Percentiles rank a stretch among this genome's conserved stretches.
Evolutionary conservation across 225 moss, liverwort and hornwort species (phyloP).

Genomic region (Pseudisothecium myosuroides): DNA sequence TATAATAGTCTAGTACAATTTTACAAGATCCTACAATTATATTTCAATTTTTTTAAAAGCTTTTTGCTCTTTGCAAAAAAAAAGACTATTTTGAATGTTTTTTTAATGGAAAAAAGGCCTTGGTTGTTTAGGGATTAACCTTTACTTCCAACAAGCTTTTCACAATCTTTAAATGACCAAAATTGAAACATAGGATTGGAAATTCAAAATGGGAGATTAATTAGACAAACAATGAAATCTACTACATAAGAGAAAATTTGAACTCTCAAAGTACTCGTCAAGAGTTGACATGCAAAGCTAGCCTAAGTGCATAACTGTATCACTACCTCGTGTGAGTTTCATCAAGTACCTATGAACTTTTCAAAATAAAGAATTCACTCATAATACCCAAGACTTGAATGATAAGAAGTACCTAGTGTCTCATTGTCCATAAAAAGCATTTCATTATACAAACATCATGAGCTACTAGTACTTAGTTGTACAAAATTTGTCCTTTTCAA

Average conservation of each 20-base stretch:
- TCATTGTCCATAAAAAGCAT: background rate
- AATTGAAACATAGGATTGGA: background rate
- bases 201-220: background rate
- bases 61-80: background rate
- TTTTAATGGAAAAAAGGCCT: background rate
- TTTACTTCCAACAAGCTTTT: background rate
- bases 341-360: background rate
- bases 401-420: background rate
- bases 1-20: background rate
- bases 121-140: accelerated
- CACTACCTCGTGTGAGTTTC: background rate
- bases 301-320: background rate
- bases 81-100: background rate
- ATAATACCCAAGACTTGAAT: background rate
- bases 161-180: background rate
- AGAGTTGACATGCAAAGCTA: background rate
- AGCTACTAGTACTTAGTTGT: no score
- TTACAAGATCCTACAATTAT: background rate
- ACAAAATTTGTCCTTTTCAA: no score
- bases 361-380: background rate
- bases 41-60: background rate
- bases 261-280: background rate
- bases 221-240: background rate
- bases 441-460: background rate
- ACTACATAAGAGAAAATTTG: background rate